Percentiles rank a stretch among this genome's conserved stretches.
Evolutionary conservation across 768 basidiomycete genomes (phyloP).

Genomic region (Lactifluus hygrophoroides): DNA sequence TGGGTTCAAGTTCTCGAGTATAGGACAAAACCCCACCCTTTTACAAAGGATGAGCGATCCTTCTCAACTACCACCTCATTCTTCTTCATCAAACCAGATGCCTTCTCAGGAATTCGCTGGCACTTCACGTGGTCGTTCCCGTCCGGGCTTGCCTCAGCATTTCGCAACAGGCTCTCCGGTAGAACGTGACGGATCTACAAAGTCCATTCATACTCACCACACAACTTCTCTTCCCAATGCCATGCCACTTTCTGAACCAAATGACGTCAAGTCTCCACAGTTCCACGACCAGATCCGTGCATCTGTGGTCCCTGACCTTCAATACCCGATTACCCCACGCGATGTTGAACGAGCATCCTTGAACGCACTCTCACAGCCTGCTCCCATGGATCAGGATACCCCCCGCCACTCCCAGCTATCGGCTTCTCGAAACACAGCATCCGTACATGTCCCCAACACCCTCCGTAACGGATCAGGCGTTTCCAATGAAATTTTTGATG

Average conservation of each 20-base stretch:
- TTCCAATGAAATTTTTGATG: not conserved
- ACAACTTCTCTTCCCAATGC: not conserved
- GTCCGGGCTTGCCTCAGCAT: not conserved
- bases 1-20: slow-evolving; percentile 9
- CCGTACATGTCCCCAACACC: not conserved
- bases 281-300: not conserved
- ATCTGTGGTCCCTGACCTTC: slow-evolving; percentile 10
- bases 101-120: not conserved
- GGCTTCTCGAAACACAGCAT: not conserved
- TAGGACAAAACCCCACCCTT: slow-evolving; percentile 7
- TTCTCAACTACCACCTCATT: not conserved
- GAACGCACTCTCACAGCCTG: not conserved
- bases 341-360: not conserved
- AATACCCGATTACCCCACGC: not conserved
- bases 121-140: not conserved
- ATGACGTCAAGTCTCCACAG: not conserved
- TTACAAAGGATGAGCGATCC: slow-evolving; percentile 2
- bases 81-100: not conserved
- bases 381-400: not conserved
- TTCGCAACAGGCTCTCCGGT: not conserved
- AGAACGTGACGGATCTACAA: not conserved
- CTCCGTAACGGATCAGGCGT: not conserved
- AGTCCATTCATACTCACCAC: not conserved
- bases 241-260: not conserved
- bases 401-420: not conserved